phyloP scores from a whole-genome alignment of 2,329 filamentous ascomycete genomes.

The Penicillium griseofulvum region DNA sequence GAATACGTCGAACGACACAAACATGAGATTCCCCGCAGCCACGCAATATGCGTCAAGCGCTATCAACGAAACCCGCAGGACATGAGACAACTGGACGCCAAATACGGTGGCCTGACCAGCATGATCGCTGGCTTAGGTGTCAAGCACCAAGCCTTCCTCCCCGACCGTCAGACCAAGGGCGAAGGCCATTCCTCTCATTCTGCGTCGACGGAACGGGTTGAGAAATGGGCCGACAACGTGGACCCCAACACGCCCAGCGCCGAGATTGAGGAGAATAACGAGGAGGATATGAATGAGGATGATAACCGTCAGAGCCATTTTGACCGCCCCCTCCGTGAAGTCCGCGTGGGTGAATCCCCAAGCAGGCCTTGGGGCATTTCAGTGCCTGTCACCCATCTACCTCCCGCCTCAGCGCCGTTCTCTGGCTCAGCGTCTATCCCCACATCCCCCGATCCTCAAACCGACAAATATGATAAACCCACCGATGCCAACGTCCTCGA shows the following conservation, averaged over 20 bases:
- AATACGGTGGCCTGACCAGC: conserved; percentile 86
- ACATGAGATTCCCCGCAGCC: conserved; percentile 88
- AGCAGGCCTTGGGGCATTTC: conserved; percentile 90
- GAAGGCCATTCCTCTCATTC: conserved; percentile 31
- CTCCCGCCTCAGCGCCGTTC: conserved; percentile 31
- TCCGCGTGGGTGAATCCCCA: conserved; percentile 90
- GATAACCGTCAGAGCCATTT: conserved; percentile 71
- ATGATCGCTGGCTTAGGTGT: conserved; percentile 91
- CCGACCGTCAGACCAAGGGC: conserved; percentile 44
- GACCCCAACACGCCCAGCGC: conserved; percentile 50
- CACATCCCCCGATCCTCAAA: conserved; percentile 18
- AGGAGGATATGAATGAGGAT: conserved; percentile 46
- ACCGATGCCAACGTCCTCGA: conserved; percentile 12
- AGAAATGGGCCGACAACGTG: conserved; percentile 81
- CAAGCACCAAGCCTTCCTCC: conserved; percentile 84
- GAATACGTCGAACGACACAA: conserved; percentile 94
- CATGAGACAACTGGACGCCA: conserved; percentile 84
- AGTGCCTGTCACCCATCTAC: conserved; percentile 59
- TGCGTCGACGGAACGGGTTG: conserved; percentile 67
- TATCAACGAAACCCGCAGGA: conserved; percentile 85
- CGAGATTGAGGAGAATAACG: conserved; percentile 24
- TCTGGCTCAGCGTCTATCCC: conserved; percentile 20
- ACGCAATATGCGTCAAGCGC: conserved; percentile 85
- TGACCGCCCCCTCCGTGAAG: conserved; percentile 79
- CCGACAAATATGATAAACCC: conserved; percentile 13